A percentile compares a stretch with the other conserved stretches of the same genome.
Evolutionary conservation across 352 stramenopile genomes (phyloP).

Genomic region (Globisporangium iwayamae): DNA sequence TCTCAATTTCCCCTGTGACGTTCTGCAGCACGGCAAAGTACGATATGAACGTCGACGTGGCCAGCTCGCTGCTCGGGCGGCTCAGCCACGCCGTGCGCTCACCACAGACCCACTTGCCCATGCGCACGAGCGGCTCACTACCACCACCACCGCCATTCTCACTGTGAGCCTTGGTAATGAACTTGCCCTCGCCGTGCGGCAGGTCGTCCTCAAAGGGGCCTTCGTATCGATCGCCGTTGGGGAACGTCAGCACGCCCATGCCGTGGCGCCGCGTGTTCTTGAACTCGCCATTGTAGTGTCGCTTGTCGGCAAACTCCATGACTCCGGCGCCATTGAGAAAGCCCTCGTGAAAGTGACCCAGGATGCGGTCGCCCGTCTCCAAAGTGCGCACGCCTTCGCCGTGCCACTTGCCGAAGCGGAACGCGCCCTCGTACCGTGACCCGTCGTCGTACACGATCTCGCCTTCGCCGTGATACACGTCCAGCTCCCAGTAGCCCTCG

Average conservation of each 20-base stretch:
- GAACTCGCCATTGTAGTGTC: conserved; percentile 69
- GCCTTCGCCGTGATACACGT: conserved; percentile 64
- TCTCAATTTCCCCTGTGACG: conserved; percentile 51
- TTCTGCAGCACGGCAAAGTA: conserved; percentile 54
- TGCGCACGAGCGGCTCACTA: conserved; percentile 51
- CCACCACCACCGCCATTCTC: conserved; percentile 22
- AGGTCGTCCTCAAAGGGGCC: conserved; percentile 84
- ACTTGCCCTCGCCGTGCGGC: conserved; percentile 82
- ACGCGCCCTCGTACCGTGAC: conserved; percentile 63
- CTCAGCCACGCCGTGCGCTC: conserved; percentile 67
- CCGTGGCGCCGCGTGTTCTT: conserved; percentile 61
- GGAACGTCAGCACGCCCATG: conserved; percentile 75
- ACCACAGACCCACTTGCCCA: conserved; percentile 59
- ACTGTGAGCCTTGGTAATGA: conserved; percentile 29
- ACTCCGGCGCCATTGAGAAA: conserved; percentile 53
- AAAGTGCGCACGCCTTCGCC: conserved; percentile 61
- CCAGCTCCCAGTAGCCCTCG: conserved; percentile 71
- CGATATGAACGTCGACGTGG: conserved; percentile 70
- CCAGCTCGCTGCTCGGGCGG: conserved; percentile 61
- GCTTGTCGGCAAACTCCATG: conserved; percentile 66
- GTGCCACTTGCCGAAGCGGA: conserved; percentile 70
- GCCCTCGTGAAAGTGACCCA: conserved; percentile 51
- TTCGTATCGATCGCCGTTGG: conserved; percentile 89
- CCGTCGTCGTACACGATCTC: conserved; percentile 65
- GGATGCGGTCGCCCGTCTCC: conserved; percentile 53